A percentile compares a stretch with the other conserved stretches of the same genome.
Evolutionary conservation across 1,139 yeast species (phyloP).

Genomic region (Tardiomyces depauwii): DNA sequence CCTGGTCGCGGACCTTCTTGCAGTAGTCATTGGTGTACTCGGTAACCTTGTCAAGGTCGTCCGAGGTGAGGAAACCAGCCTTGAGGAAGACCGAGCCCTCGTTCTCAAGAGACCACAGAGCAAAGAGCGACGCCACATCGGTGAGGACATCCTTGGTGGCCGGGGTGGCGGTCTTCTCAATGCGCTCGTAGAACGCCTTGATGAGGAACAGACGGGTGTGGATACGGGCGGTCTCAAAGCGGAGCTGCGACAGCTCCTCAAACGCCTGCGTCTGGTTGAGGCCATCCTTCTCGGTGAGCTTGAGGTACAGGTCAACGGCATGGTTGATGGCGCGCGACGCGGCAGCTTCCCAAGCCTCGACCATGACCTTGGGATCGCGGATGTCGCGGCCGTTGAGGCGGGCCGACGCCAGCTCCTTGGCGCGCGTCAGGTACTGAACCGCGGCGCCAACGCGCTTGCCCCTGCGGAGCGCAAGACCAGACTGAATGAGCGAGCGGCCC

Average conservation of each 20-base stretch:
- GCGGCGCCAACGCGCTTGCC: constrained; percentile 17
- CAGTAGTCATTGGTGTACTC: constrained; percentile 26
- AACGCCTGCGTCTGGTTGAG: constrained; percentile 26
- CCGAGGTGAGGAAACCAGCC: constrained; percentile 38
- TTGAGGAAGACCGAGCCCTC: constrained; percentile 72
- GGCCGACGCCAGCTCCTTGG: constrained; percentile 2
- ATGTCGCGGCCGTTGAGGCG: constrained; percentile 5
- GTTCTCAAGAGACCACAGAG: constrained; percentile 61
- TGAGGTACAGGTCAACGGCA: constrained; percentile 13
- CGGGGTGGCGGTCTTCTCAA: constrained; percentile 16
- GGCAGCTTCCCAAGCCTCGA: constrained; percentile 29
- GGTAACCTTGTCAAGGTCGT: constrained; percentile 25
- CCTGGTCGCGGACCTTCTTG: constrained; percentile 44
- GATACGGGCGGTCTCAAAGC: constrained; percentile 34
- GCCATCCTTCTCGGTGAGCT: constrained; percentile 15
- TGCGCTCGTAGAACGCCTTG: constrained; percentile 26
- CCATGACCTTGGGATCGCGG: constrained; percentile 18
- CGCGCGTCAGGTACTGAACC: constrained; percentile 12
- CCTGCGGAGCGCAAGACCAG: constrained; percentile 14
- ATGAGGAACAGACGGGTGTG: constrained; percentile 31
- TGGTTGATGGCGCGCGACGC: constrained; percentile 22
- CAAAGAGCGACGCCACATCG: constrained; percentile 48
- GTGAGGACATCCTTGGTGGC: constrained; percentile 30
- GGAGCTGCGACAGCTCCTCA: constrained; percentile 32
- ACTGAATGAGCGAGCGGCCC: constrained; percentile 35